Percentiles rank a stretch among this genome's conserved stretches.
Evolutionary conservation across 2,329 filamentous ascomycete genomes (phyloP).

Genomic region (Tolypocladium amazonense): DNA sequence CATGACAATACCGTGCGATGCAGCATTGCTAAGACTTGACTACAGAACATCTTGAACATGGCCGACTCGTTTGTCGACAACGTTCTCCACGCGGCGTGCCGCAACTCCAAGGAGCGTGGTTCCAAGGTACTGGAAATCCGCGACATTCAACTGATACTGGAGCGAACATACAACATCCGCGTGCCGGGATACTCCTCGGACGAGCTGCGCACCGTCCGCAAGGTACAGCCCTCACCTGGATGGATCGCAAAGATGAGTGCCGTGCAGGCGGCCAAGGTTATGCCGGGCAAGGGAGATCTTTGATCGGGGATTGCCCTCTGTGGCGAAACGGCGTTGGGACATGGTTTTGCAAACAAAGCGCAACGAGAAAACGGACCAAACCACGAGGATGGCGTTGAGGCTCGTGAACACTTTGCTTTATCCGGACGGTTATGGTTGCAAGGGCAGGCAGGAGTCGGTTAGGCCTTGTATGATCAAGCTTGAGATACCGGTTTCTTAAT

Average conservation of each 20-base stretch:
- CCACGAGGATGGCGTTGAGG: conserved; percentile 4
- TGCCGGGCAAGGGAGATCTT: conserved; percentile 46
- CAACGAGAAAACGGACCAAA: neutral
- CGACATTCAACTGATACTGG: conserved; percentile 72
- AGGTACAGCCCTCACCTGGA: conserved; percentile 74
- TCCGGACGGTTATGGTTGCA: neutral
- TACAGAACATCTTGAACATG: conserved; percentile 74
- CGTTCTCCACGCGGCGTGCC: conserved; percentile 77
- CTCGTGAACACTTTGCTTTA: neutral
- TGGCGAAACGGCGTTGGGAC: neutral
- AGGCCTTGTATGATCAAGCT: neutral
- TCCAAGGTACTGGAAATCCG: conserved; percentile 84
- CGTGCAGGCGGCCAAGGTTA: conserved; percentile 85
- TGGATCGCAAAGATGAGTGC: conserved; percentile 98
- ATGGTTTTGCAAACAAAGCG: neutral
- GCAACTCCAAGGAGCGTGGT: conserved; percentile 84
- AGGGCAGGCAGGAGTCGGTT: neutral
- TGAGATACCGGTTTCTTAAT: neutral
- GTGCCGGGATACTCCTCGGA: conserved; percentile 93
- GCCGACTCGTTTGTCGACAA: conserved; percentile 94
- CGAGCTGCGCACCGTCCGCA: conserved; percentile 86
- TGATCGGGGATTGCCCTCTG: neutral
- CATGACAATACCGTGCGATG: neutral
- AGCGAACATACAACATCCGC: conserved; percentile 80
- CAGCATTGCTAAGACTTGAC: conserved; percentile 5